Percentiles rank a stretch among this genome's conserved stretches.
Evolutionary conservation across 148 eudicot genomes (phyloP).

Genomic region (Silene conica): DNA sequence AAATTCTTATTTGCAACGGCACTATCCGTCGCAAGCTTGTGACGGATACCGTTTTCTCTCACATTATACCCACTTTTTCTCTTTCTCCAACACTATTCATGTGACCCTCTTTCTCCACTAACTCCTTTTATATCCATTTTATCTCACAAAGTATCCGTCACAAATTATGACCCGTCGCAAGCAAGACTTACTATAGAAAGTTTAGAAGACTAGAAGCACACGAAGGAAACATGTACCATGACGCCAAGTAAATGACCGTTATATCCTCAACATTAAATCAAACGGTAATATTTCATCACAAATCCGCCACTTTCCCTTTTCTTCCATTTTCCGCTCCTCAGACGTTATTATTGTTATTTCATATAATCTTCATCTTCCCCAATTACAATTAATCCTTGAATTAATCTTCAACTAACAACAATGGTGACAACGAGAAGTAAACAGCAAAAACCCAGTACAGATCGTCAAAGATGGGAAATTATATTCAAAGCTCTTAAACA

Average conservation of each 20-base stretch:
- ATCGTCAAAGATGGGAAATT: slow-evolving; percentile 38
- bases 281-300: background rate
- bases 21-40: no score
- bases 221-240: background rate
- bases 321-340: background rate
- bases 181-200: no score
- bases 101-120: no score
- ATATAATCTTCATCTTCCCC: background rate
- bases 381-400: background rate
- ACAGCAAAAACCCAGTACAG: slow-evolving; percentile 18
- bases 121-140: no score
- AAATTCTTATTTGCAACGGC: no score
- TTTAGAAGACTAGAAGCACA: background rate
- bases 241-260: background rate
- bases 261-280: background rate
- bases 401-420: background rate
- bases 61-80: no score
- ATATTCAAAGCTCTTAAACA: slow-evolving; percentile 35
- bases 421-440: slow-evolving; percentile 29
- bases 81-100: no score
- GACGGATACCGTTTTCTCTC: no score
- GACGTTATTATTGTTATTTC: background rate
- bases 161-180: no score
- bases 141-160: no score
- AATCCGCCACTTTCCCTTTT: background rate